Evolutionary conservation across 2,329 filamentous ascomycete species (phyloP).

Genomic region (Trichoderma sp.): DNA sequence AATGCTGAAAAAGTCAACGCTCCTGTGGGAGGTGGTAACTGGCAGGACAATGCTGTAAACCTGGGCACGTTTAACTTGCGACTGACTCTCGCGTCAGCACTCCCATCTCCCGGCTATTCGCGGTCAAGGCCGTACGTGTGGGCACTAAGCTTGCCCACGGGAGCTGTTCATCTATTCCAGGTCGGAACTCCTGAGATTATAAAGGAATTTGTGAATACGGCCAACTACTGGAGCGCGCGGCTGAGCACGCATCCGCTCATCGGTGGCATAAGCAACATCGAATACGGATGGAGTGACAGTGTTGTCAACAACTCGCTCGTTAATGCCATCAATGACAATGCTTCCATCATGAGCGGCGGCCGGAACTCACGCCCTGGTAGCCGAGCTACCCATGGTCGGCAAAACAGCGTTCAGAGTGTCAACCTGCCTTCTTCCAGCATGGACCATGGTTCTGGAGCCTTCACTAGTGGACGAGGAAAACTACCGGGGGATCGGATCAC

Average conservation of each 20-base stretch:
- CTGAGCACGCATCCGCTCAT: conserved; percentile 91
- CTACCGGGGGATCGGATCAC: conserved; percentile 82
- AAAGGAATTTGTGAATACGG: conserved; percentile 88
- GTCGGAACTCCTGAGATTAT: conserved; percentile 94
- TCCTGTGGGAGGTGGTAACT: conserved; percentile 92
- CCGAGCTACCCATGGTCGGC: conserved; percentile 44
- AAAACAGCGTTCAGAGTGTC: conserved; percentile 51
- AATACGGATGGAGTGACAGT: conserved; percentile 92
- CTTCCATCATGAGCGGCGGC: conserved; percentile 34
- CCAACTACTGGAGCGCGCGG: conserved; percentile 97
- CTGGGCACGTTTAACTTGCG: conserved; percentile 84
- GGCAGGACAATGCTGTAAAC: conserved; percentile 94
- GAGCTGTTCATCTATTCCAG: conserved; percentile 97
- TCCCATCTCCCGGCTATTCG: conserved; percentile 91
- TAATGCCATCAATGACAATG: conserved; percentile 51
- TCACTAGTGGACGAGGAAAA: conserved; percentile 54
- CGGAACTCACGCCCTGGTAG: conserved; percentile 52
- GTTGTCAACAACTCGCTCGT: conserved; percentile 68
- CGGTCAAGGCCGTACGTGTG: conserved; percentile 89
- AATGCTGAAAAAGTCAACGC: conserved; percentile 52
- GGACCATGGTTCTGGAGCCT: conserved; percentile 58
- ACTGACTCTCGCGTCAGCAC: conserved; percentile 85
- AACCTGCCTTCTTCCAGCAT: conserved; percentile 60
- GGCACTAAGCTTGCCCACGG: conserved; percentile 87
- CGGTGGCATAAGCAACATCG: conserved; percentile 93